Evolutionary conservation across 768 basidiomycete species (phyloP), one percentile per base, ranked within the genome.

Genomic region (Baorangia bicolor): DNA sequence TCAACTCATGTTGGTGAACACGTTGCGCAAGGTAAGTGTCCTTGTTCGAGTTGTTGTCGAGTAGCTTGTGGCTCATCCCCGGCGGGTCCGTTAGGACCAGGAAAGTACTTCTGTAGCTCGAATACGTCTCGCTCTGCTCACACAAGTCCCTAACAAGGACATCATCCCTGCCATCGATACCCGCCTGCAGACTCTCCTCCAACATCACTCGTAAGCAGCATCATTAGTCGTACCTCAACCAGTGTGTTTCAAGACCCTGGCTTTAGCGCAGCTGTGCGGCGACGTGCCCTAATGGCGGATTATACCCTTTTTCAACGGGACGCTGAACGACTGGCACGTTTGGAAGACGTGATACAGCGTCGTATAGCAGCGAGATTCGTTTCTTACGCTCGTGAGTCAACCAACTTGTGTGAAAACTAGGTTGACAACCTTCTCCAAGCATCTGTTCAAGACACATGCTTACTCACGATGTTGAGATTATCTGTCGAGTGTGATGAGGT

Each of bases 1-100:
- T 31, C 81, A 84, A 48, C 75, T 94, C 23, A 92, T 94, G 87
- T 78, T 93, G 21, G 85, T 94, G 55, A 94, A 94, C 61, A 92
- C 92, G 5, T 67, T 92, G 33, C 84, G 90, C 58, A 94, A 94
- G 80, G 92, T 85, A 62, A 53, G 67, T 41, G 8, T 28, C 34
- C 7, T 44, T 50, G n/a, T n/a, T n/a, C n/a, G n/a, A n/a, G n/a
- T n/a, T n/a, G 11, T 34, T 18, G 28, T 31, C 39, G 11, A 45
- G 30, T 57, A n/a, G n/a, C n/a, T 43, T 20, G 42, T 30, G 35
- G 14, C 23, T 37, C 21, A 12, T 40, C 10, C 39, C 54, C 65
- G n/a, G 62, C 20, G 25, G 13, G 13, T 41, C 20, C 23, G 5
- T n/a, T 30, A 93, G 91, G 92, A 94, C 65, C 68, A 94, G 30